These are phyloP conservation scores for Arctostaphylos glauca DNA, from an alignment of 148 eudicot species.

Conservation along the genomic window DNA sequence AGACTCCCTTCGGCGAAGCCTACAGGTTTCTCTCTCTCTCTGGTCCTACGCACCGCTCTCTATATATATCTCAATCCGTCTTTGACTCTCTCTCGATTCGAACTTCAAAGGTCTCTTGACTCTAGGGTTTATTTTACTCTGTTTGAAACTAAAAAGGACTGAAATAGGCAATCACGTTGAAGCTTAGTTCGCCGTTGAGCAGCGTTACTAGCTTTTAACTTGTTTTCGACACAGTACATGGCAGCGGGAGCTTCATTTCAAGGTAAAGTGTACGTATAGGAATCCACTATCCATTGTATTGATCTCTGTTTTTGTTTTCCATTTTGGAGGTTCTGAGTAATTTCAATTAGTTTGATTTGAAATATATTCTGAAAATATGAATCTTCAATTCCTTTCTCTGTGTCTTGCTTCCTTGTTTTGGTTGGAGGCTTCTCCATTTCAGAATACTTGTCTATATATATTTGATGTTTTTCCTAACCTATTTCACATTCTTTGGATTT, in stretches of 20 bases:
- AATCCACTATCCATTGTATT: neutral
- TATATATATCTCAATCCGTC: too few species aligned
- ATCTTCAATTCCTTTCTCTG: neutral
- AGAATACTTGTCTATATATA: neutral
- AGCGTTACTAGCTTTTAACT: neutral
- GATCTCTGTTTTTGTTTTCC: neutral
- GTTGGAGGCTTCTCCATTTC: neutral
- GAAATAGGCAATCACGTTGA: neutral
- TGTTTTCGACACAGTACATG: too few species aligned
- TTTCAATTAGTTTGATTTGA: slow-evolving; percentile 2
- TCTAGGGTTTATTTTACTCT: neutral
- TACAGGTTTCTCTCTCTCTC: too few species aligned
- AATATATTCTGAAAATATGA: neutral
- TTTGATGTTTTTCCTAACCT: neutral
- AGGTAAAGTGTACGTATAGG: slow-evolving; percentile 5
- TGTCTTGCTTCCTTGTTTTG: neutral
- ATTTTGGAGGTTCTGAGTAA: neutral
- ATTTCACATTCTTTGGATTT: neutral
- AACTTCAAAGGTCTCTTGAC: neutral
- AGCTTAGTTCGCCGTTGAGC: neutral
- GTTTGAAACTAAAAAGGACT: slow-evolving; percentile 6
- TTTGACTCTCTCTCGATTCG: neutral
- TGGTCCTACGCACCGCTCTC: too few species aligned
- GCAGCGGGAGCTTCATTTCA: neutral
- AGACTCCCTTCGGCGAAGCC: too few species aligned